Conservation (phyloP, 306 rosid species). For the Argentina anserina region DNA sequence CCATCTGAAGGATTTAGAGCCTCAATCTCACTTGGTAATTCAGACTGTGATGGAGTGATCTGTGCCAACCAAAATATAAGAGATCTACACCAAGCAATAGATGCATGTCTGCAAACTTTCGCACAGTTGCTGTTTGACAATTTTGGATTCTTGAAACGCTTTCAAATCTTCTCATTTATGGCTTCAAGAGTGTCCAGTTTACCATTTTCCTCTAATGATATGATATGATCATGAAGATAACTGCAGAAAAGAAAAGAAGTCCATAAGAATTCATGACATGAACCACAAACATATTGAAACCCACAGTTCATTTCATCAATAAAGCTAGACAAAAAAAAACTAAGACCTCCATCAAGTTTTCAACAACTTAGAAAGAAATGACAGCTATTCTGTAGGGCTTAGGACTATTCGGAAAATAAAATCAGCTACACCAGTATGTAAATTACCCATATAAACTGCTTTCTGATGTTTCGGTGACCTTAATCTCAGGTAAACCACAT, state of each 20-base stretch:
- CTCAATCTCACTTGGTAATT: conserved; percentile 42
- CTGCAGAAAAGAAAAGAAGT: conserved; percentile 41
- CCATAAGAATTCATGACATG: conserved; percentile 17
- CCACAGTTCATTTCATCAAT: background rate
- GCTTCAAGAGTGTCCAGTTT: conserved; percentile 85
- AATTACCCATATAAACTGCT: conserved; percentile 69
- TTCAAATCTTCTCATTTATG: conserved; percentile 89
- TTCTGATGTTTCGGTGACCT: conserved; percentile 62
- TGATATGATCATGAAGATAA: conserved; percentile 76
- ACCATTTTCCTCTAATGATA: conserved; percentile 63
- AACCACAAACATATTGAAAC: conserved; percentile 11
- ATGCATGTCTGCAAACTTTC: conserved; percentile 85
- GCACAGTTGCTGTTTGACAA: conserved; percentile 66
- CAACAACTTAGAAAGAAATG: background rate
- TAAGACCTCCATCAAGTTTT: conserved; percentile 8
- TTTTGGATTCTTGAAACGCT: conserved; percentile 91
- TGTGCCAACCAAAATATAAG: conserved; percentile 71
- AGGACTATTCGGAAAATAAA: background rate
- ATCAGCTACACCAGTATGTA: conserved; percentile 12
- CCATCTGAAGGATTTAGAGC: conserved; percentile 42
- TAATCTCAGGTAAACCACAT: conserved; percentile 77
- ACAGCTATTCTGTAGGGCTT: background rate
- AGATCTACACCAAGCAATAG: conserved; percentile 92
- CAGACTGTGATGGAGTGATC: conserved; percentile 55
- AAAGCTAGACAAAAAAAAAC: no score